Percentiles rank a stretch among this genome's conserved stretches.
Conservation (phyloP, 1,139 yeast genomes). For the Hansenula lynferdii region DNA sequence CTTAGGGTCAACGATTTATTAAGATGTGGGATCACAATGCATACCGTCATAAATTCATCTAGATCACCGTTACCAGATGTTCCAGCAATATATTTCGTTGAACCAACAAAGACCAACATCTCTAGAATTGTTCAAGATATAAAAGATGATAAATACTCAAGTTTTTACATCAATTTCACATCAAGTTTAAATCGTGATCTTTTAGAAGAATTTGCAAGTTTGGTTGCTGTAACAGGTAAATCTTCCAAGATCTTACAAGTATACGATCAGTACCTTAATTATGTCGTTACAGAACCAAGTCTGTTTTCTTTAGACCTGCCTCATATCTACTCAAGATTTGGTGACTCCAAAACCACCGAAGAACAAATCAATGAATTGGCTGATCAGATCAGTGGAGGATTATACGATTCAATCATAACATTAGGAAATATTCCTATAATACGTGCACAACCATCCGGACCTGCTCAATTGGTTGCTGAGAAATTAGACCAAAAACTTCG, state of each 20-base stretch:
- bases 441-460: constrained; percentile 88
- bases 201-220: constrained; percentile 83
- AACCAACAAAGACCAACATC: constrained; percentile 79
- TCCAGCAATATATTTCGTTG: constrained; percentile 87
- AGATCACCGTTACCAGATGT: constrained; percentile 87
- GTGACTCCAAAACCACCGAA: constrained; percentile 68
- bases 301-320: constrained; percentile 74
- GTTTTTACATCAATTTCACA: constrained; percentile 80
- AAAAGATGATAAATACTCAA: constrained; percentile 67
- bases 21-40: constrained; percentile 87
- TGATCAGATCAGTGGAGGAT: constrained; percentile 68
- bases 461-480: constrained; percentile 91
- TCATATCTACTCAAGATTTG: constrained; percentile 61
- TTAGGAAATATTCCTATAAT: constrained; percentile 80
- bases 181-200: constrained; percentile 71
- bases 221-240: constrained; percentile 68
- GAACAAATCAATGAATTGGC: constrained; percentile 67
- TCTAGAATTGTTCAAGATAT: constrained; percentile 67
- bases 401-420: constrained; percentile 76
- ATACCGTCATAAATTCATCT: constrained; percentile 62
- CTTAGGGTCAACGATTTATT: constrained; percentile 85
- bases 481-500: constrained; percentile 78
- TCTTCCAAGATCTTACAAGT: constrained; percentile 76
- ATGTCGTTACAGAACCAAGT: constrained; percentile 89
- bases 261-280: constrained; percentile 89